phyloP scores from a whole-genome alignment of 2,329 filamentous ascomycete genomes.

The Talaromyces rugulosus region DNA sequence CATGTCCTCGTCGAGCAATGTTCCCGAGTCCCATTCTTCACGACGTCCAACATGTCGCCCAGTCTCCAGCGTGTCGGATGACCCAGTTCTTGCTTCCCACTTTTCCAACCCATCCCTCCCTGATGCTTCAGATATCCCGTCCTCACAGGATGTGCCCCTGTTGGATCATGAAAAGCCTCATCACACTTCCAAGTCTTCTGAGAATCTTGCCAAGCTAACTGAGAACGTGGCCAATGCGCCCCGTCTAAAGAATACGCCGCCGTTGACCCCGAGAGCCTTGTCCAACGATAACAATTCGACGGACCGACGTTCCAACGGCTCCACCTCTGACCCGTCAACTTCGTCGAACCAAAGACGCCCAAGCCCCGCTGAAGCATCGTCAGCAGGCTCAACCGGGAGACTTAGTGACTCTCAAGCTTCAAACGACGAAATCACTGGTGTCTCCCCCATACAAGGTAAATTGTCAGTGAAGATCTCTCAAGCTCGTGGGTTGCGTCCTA shows the following conservation, averaged over 20 bases:
- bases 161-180: conserved; percentile 41
- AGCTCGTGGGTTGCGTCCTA: conserved; percentile 74
- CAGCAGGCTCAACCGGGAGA: conserved; percentile 32
- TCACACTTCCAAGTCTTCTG: conserved; percentile 37
- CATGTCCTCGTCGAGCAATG: conserved; percentile 33
- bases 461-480: conserved; percentile 85
- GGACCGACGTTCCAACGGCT: conserved; percentile 25
- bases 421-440: conserved; percentile 51
- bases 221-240: conserved; percentile 59
- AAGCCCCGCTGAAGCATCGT: conserved; percentile 18
- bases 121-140: conserved; percentile 44
- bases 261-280: conserved; percentile 83
- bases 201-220: conserved; percentile 68
- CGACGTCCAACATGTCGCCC: conserved; percentile 50
- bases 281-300: conserved; percentile 55
- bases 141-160: conserved; percentile 48
- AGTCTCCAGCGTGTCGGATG: conserved; percentile 61
- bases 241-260: conserved; percentile 80
- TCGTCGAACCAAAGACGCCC: conserved; percentile 20
- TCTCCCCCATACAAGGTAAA: conserved; percentile 75
- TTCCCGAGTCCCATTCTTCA: conserved; percentile 29
- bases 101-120: conserved; percentile 63
- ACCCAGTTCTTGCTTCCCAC: conserved; percentile 62
- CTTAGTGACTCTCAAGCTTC: conserved; percentile 29
- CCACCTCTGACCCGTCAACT: conserved; percentile 19